Evolutionary conservation across 345 rosid species (phyloP).

Genomic region (Erysimum cheiranthoides): DNA sequence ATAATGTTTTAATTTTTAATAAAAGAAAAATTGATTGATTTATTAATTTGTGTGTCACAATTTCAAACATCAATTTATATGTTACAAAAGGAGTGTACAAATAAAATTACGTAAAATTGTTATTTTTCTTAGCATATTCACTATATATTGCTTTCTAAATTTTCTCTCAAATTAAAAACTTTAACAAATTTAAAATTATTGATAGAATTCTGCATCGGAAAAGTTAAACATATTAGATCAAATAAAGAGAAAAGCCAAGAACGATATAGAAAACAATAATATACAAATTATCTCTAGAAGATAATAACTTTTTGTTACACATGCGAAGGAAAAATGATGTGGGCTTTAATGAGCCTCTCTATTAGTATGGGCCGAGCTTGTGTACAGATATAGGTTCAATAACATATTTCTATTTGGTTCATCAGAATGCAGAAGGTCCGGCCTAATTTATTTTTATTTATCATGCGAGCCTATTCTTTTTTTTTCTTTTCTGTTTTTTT

Average conservation of each 20-base stretch:
- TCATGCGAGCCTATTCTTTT: too few relatives aligned
- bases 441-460: background rate
- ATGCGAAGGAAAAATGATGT: background rate
- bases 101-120: too few relatives aligned
- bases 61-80: too few relatives aligned
- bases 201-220: background rate
- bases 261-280: background rate
- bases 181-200: background rate
- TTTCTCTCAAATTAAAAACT: background rate
- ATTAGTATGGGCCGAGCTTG: background rate
- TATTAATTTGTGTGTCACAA: too few relatives aligned
- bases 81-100: too few relatives aligned
- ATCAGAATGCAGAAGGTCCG: background rate
- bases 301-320: background rate
- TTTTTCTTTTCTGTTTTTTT: too few relatives aligned
- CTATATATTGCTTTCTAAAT: background rate
- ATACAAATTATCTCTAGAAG: background rate
- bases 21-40: too few relatives aligned
- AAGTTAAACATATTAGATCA: background rate
- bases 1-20: too few relatives aligned
- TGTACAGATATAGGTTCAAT: background rate
- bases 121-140: background rate
- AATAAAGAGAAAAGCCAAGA: background rate
- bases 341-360: background rate
- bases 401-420: background rate